phyloP scores from a whole-genome alignment of 1,139 yeast genomes.

The Candida sp. region DNA sequence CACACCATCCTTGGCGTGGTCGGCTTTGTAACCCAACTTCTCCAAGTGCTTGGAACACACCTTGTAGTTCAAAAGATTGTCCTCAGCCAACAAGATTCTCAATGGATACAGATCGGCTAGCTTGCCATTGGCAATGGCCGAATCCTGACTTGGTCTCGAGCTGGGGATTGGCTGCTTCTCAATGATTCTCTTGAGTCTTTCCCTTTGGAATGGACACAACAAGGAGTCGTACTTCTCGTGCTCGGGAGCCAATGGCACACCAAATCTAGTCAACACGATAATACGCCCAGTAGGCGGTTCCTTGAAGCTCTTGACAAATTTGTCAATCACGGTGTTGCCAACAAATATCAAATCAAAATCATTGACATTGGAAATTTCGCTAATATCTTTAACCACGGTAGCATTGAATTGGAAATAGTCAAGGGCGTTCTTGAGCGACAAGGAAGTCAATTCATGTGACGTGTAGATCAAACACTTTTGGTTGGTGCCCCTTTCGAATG shows the following conservation, averaged over 20 bases:
- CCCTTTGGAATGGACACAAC: slow-evolving; percentile 38
- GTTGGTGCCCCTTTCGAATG: slow-evolving; percentile 17
- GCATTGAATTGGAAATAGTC: slow-evolving; percentile 40
- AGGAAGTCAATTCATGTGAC: slow-evolving; percentile 31
- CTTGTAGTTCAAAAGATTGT: slow-evolving; percentile 51
- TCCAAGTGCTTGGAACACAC: slow-evolving; percentile 57
- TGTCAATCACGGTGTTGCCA: slow-evolving; percentile 20
- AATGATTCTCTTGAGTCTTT: slow-evolving; percentile 23
- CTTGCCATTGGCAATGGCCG: not conserved
- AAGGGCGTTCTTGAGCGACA: slow-evolving; percentile 32
- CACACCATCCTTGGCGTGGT: slow-evolving; percentile 59
- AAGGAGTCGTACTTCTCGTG: slow-evolving; percentile 29
- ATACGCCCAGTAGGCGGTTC: not conserved
- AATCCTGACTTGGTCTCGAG: not conserved
- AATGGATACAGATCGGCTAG: slow-evolving; percentile 42
- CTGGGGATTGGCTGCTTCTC: not conserved
- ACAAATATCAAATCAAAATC: slow-evolving; percentile 19
- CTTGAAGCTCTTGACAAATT: slow-evolving; percentile 11
- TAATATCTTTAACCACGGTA: not conserved
- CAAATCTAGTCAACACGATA: slow-evolving; percentile 28
- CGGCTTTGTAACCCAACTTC: slow-evolving; percentile 56
- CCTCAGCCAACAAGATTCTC: slow-evolving; percentile 55
- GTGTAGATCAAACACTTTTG: slow-evolving; percentile 39
- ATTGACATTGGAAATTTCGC: not conserved
- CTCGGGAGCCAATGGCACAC: slow-evolving; percentile 29